Percentiles rank a stretch among this genome's conserved stretches.
phyloP scores from a whole-genome alignment of 2,329 filamentous ascomycete genomes.

The Bipolaris victoriae region DNA sequence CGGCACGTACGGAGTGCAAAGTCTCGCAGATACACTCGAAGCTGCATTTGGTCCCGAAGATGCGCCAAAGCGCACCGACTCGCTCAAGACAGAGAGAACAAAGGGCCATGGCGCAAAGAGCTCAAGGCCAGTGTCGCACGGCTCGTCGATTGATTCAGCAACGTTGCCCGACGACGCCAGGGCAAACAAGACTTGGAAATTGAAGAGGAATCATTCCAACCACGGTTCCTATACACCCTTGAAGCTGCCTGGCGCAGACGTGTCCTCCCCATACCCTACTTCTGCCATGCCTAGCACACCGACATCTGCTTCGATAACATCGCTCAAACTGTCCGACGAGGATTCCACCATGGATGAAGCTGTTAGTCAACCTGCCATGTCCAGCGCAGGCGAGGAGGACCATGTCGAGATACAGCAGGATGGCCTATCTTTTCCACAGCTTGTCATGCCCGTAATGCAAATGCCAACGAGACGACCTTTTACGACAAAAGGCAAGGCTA shows the following conservation, averaged over 20 bases:
- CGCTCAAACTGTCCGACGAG: conserved; percentile 64
- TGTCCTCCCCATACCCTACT: conserved; percentile 53
- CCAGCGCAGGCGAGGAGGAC: conserved; percentile 62
- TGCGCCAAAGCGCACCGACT: conserved; percentile 29
- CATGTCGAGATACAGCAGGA: conserved; percentile 45
- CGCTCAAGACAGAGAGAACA: conserved; percentile 31
- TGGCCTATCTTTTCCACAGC: conserved; percentile 64
- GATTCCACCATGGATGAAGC: conserved; percentile 61
- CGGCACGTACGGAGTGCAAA: conserved; percentile 63
- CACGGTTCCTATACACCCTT: conserved; percentile 31
- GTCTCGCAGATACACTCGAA: conserved; percentile 60
- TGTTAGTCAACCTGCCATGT: conserved; percentile 61
- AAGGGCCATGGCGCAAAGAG: conserved; percentile 42
- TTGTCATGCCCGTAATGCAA: conserved; percentile 96
- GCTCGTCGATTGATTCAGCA: conserved; percentile 26
- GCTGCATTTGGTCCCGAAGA: conserved; percentile 48
- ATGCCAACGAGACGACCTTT: conserved; percentile 91
- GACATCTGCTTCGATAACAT: conserved; percentile 65
- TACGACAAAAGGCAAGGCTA: conserved; percentile 79
- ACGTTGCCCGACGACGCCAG: conserved; percentile 29
- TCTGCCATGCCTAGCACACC: conserved; percentile 64
- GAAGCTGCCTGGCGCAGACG: conserved; percentile 33
- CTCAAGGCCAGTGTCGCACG: conserved; percentile 29
- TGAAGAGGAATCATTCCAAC: conserved; percentile 32
- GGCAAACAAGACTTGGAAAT: conserved; percentile 26